Percentiles rank a stretch among this genome's conserved stretches.
Evolutionary conservation across 2,329 filamentous ascomycete species (phyloP).

Genomic region (Penicillium griseofulvum): DNA sequence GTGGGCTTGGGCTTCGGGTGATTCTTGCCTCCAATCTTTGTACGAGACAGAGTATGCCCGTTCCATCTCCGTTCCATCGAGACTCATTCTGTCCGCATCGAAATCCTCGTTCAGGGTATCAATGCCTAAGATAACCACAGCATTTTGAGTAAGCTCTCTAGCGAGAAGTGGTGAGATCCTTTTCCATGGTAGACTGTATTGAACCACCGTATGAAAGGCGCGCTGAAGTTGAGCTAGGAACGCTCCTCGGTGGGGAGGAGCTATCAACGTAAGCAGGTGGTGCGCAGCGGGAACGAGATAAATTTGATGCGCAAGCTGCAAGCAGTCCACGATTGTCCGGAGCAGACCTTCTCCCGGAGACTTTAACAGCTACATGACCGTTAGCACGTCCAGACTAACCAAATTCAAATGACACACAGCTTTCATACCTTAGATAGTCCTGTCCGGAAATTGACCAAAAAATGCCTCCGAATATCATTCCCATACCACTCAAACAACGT

Average conservation of each 20-base stretch:
- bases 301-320: conserved; percentile 37
- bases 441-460: conserved; percentile 37
- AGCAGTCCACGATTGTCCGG: conserved; percentile 33
- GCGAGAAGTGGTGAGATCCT: conserved; percentile 45
- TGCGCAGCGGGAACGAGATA: conserved; percentile 39
- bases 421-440: conserved; percentile 34
- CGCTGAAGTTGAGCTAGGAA: conserved; percentile 40
- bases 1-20: conserved; percentile 24
- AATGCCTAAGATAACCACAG: conserved; percentile 44
- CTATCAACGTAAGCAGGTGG: conserved; percentile 32
- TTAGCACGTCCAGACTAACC: conserved; percentile 2
- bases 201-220: conserved; percentile 48
- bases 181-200: conserved; percentile 46
- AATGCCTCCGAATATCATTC: conserved; percentile 45
- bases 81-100: conserved; percentile 16
- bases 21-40: conserved; percentile 35
- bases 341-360: conserved; percentile 25
- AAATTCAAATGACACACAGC: not conserved
- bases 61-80: conserved; percentile 41
- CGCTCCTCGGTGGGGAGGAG: conserved; percentile 26
- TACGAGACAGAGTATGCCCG: conserved; percentile 38
- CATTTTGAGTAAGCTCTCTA: conserved; percentile 46
- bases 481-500: conserved; percentile 45
- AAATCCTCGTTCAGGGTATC: conserved; percentile 28
- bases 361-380: conserved; percentile 25